phyloP scores from a whole-genome alignment of 2,329 filamentous ascomycete genomes.

The Exophiala calicioides region DNA sequence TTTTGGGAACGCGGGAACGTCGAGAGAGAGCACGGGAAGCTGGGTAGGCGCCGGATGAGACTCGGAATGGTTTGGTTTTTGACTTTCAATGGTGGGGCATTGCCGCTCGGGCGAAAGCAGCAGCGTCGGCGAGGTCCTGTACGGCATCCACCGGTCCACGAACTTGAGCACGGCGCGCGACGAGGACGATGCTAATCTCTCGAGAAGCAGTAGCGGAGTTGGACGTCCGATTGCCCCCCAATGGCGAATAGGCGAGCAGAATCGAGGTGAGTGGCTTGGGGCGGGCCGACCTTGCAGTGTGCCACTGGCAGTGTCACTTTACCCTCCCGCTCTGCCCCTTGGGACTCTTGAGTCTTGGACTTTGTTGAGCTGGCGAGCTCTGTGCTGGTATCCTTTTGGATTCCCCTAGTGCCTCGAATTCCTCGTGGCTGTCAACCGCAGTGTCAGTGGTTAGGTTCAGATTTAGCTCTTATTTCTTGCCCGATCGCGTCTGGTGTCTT shows the following conservation, averaged over 20 bases:
- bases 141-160: no score
- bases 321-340: conserved; percentile 2
- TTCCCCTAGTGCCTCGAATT: neutral
- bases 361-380: no score
- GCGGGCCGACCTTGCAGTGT: no score
- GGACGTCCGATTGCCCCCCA: neutral
- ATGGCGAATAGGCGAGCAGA: conserved; percentile 8
- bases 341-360: neutral
- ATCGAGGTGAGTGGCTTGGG: conserved; percentile 1
- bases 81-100: conserved; percentile 4
- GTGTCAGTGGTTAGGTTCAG: conserved; percentile 10
- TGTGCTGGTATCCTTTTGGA: no score
- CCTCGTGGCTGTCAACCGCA: conserved; percentile 18
- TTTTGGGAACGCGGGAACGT: conserved; percentile 1
- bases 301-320: no score
- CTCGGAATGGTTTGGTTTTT: neutral
- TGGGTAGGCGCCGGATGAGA: neutral
- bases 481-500: neutral
- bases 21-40: neutral
- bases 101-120: neutral
- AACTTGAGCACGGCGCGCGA: conserved; percentile 10
- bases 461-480: neutral
- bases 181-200: neutral
- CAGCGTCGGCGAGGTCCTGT: neutral
- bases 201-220: conserved; percentile 6